Evolutionary conservation across 2,329 filamentous ascomycete species (phyloP), one percentile per base, ranked within the genome.

Genomic region (Apiospora saccharicola): DNA sequence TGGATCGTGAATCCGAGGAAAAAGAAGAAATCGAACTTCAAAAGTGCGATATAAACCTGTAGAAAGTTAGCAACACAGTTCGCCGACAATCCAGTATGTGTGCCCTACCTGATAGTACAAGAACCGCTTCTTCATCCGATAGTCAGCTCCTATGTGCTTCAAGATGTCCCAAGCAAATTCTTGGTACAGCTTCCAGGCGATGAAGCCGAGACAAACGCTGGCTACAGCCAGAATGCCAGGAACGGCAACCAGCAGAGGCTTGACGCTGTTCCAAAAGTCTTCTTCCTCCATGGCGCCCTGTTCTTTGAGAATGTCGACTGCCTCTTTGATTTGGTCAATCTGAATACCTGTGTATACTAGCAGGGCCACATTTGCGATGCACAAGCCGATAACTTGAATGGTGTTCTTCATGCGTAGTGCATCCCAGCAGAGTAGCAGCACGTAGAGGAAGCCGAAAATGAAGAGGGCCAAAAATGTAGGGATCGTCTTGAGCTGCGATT

Each of bases 11-110:
- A 99, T 71, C 96, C 96, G 69, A 99, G 90, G 88, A 99, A 99
- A 87, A 99, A 98, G 90, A 99, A 99, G 84, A 99, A 98, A 85
- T 99, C 96, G 82, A 99, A 99, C 84, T 99, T 99, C 76, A 99
- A 89, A 14, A 99, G 89, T 49, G 96, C 94, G 79, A 99, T 98
- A 83, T 98, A 99, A 82, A 99, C 95, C 95, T 98, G 74, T 14
- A 43, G 61, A 19, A 64, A 41, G 34, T 64, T 14, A 64, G 57
- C 22, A 13, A 41, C 22, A 13, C 41, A 51, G 3, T 22, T 37
- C 6, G 1, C 53, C 41, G 26, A 70, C 67, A 19, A 79, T 14
- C 30, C 57, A 41, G 57, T n/a, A 34, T 12, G 13, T 64, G 57
- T 19, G 57, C 57, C 86, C 70, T 86, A 97, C 95, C 91, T 99